Conservation (phyloP, 1,284 basidiomycete genomes). For the Rhodotorula glutinis region DNA sequence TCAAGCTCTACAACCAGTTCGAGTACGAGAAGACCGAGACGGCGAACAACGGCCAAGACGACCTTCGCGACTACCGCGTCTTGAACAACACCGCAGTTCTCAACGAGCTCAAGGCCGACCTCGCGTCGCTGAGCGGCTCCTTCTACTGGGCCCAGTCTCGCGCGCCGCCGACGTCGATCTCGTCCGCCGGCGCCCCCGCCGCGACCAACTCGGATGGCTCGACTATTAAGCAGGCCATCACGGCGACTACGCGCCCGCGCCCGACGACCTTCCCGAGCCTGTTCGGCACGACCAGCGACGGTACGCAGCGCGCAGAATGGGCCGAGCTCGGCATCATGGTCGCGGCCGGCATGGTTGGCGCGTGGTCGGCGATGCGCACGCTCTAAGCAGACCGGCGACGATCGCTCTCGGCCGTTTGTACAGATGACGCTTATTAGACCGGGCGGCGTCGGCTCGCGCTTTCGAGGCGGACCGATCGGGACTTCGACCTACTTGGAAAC, state of each 20-base stretch:
- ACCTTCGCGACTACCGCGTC: slow-evolving; percentile 43
- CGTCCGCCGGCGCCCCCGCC: slow-evolving; percentile 30
- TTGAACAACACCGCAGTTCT: slow-evolving; percentile 36
- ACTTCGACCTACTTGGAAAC: no score
- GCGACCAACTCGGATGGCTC: slow-evolving; percentile 32
- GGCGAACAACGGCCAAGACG: slow-evolving; percentile 35
- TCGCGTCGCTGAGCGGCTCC: slow-evolving; percentile 28
- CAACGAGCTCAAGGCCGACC: slow-evolving; percentile 35
- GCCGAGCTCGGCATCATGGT: slow-evolving; percentile 35
- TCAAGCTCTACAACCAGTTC: slow-evolving; percentile 44
- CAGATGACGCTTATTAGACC: slow-evolving; percentile 3
- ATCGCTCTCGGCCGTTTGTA: not conserved
- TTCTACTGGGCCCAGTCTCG: slow-evolving; percentile 36
- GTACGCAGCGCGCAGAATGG: slow-evolving; percentile 28
- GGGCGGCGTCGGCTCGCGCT: no score
- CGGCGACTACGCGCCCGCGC: slow-evolving; percentile 33
- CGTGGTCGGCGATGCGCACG: slow-evolving; percentile 34
- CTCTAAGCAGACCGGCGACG: slow-evolving; percentile 9
- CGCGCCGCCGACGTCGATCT: slow-evolving; percentile 35
- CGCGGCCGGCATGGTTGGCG: slow-evolving; percentile 28
- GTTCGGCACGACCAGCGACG: slow-evolving; percentile 36
- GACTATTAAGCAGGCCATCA: slow-evolving; percentile 33
- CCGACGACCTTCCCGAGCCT: slow-evolving; percentile 38
- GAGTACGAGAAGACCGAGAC: slow-evolving; percentile 44
- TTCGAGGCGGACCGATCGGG: no score